phyloP scores from a whole-genome alignment of 176 grass and related monocot species.

The Musa beccarii region DNA sequence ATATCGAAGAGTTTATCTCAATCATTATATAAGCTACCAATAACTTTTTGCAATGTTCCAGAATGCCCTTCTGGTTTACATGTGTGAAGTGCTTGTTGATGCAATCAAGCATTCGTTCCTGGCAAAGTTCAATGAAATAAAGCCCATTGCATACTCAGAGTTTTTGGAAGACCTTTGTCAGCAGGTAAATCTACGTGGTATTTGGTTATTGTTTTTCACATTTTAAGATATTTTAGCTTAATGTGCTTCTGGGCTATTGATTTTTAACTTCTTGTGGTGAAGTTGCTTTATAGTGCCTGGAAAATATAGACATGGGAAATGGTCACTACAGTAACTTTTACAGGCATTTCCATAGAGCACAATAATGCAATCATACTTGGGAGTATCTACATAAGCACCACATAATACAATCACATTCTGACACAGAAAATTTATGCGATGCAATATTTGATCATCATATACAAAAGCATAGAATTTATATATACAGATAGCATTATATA shows the following conservation, averaged over 20 bases:
- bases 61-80: conserved; percentile 74
- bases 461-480: too few relatives aligned
- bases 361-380: too few relatives aligned
- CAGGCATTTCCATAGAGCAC: too few relatives aligned
- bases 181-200: conserved; percentile 41
- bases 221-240: background rate
- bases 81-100: conserved; percentile 94
- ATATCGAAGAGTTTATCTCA: background rate
- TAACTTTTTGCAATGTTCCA: conserved; percentile 31
- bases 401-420: too few relatives aligned
- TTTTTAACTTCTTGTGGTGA: background rate
- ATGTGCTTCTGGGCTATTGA: background rate
- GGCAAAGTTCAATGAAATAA: conserved; percentile 99
- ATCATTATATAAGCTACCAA: background rate
- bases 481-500: too few relatives aligned
- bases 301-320: too few relatives aligned
- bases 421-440: too few relatives aligned
- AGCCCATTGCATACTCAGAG: conserved; percentile 85
- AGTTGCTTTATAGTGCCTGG: background rate
- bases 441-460: too few relatives aligned
- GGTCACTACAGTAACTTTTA: too few relatives aligned
- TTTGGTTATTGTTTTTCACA: background rate
- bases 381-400: too few relatives aligned
- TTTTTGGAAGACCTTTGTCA: conserved; percentile 97
- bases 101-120: conserved; percentile 97